These are phyloP conservation scores for Didymosphaeria variabile DNA, from an alignment of 2,329 filamentous ascomycete genomes.

Conservation along the genomic window DNA sequence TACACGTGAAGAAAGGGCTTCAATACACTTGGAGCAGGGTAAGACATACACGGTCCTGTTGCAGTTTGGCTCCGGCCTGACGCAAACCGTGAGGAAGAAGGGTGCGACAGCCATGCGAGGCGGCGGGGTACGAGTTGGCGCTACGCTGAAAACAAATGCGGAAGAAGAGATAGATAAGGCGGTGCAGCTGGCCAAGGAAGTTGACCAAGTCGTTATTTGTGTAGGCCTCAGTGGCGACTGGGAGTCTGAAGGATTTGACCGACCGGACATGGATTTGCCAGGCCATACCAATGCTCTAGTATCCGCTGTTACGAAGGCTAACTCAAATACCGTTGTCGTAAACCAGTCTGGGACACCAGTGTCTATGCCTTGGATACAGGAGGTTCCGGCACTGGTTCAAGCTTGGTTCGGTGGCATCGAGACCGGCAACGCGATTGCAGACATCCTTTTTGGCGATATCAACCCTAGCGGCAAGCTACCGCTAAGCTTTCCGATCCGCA, in stretches of 20 bases:
- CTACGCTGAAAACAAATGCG: neutral
- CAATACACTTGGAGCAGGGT: constrained; percentile 65
- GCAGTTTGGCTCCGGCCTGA: constrained; percentile 20
- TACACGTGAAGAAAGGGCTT: constrained; percentile 68
- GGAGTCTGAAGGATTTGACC: constrained; percentile 73
- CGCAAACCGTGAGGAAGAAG: constrained; percentile 14
- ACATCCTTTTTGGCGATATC: constrained; percentile 69
- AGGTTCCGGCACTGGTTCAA: constrained; percentile 70
- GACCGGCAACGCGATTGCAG: constrained; percentile 69
- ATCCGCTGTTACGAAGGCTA: constrained; percentile 58
- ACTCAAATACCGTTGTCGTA: constrained; percentile 72
- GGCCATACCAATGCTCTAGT: constrained; percentile 55
- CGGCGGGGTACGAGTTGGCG: constrained; percentile 69
- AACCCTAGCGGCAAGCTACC: constrained; percentile 78
- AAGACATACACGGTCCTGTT: constrained; percentile 55
- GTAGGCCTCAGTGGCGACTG: constrained; percentile 77
- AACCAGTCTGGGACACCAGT: constrained; percentile 73
- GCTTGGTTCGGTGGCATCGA: constrained; percentile 76
- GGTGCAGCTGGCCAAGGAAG: constrained; percentile 69
- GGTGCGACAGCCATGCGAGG: constrained; percentile 19
- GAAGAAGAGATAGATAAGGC: constrained; percentile 53
- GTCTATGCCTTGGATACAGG: constrained; percentile 72
- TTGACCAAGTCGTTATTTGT: constrained; percentile 78
- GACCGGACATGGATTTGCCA: constrained; percentile 66
- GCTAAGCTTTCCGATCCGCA: constrained; percentile 65